phyloP scores from a whole-genome alignment of 2,329 filamentous ascomycete genomes.

The Paecilomyces sp. region DNA sequence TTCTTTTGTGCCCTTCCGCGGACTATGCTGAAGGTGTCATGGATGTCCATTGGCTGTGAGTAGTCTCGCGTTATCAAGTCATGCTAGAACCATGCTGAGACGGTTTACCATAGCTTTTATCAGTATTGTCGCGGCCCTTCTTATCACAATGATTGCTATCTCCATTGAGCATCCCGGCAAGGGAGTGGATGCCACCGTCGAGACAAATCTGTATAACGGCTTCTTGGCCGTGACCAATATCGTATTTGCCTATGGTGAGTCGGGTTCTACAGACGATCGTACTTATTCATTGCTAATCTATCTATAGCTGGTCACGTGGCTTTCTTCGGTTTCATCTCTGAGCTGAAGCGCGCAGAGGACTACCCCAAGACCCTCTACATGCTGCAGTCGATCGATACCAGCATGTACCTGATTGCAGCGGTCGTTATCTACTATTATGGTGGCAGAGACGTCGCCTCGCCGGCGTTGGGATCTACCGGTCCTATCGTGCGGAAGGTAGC shows the following conservation, averaged over 20 bases:
- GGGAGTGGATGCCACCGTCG: conserved; percentile 28
- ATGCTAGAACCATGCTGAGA: neutral
- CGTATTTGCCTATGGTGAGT: conserved; percentile 58
- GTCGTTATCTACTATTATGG: conserved; percentile 62
- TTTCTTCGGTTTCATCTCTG: conserved; percentile 60
- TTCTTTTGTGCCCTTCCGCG: conserved; percentile 54
- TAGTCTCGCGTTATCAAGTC: neutral
- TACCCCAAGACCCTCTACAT: conserved; percentile 57
- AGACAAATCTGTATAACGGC: conserved; percentile 45
- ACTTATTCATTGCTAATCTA: conserved; percentile 1
- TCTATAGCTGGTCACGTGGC: conserved; percentile 54
- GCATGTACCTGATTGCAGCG: conserved; percentile 59
- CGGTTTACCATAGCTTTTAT: conserved; percentile 43
- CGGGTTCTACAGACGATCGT: conserved; percentile 3
- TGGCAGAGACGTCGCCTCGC: conserved; percentile 54
- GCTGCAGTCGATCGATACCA: conserved; percentile 53
- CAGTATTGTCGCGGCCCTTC: conserved; percentile 57
- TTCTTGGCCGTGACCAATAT: conserved; percentile 62
- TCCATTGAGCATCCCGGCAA: conserved; percentile 43
- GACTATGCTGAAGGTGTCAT: conserved; percentile 56
- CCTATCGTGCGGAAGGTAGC: conserved; percentile 54
- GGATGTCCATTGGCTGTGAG: conserved; percentile 53
- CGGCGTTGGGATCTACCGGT: conserved; percentile 59
- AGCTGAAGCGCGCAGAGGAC: conserved; percentile 55
- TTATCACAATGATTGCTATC: conserved; percentile 60